Evolutionary conservation across 495 filamentous ascomycete species (phyloP), one percentile per base, ranked within the genome.

Genomic region (Lepidopterella palustris): DNA sequence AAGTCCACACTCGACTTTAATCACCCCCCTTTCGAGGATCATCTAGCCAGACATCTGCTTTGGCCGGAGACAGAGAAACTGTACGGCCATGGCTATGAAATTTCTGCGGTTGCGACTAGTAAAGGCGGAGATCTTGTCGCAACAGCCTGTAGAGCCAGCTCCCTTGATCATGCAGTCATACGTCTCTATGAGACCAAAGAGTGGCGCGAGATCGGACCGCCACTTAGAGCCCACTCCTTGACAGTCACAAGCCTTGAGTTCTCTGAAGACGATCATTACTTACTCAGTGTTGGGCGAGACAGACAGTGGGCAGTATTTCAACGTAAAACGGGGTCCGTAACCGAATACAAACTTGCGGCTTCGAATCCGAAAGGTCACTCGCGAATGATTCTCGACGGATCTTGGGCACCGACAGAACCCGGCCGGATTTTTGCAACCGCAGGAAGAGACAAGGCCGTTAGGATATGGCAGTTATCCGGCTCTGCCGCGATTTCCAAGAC

Each of bases 11-110:
- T 80, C 0, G 70, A 76, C 35, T 75, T 84, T 54, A 71, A 79
- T 39, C 80, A 87, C 61, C 95, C 95, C 21, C 92, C 93, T 2
- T 75, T 89, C 18, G 93, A 99, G 70, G 92, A 97, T 65, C 84
- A 88, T 57, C 82, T 99, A 13, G 84, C 89, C 29, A 84, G 93
- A 6, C 86, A 96, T 67, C 95, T 92, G 2, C 80, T 99, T 25
- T 99, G 90, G 90, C 93, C 93, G 0, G 93, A 99, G 64, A 83
- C 82, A 40, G 93, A 97, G 70, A 99, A 99, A 73, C 82, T 99
- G 4, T 99, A 99, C 71, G 93, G 93, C 5, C 93, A 99, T 74
- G 93, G 93, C n/a, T 95, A 95, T 75, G 93, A 99, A 72, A 93
- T 99, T 40, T 95, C 91, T 21, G 85, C 89, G 9, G 82, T 96